Conservation (phyloP, 176 grass and related monocot species). For the Dactylis glomerata region DNA sequence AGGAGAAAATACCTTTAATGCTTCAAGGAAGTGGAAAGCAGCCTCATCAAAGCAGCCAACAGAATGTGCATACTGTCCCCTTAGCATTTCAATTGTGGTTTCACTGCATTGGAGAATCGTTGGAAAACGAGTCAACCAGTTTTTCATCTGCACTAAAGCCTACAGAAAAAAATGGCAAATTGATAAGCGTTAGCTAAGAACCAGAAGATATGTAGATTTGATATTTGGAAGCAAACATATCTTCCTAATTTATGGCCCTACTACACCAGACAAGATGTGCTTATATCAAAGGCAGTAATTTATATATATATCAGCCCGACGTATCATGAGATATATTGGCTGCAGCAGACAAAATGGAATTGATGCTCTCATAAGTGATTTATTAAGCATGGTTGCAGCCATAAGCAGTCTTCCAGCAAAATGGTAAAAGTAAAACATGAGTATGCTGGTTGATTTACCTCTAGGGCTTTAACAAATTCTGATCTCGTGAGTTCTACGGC, state of each 20-base stretch:
- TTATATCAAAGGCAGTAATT: conserved; percentile 16
- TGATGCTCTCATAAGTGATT: neutral
- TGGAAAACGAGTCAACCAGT: conserved; percentile 81
- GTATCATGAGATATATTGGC: neutral
- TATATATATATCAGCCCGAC: neutral
- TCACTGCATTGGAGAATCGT: conserved; percentile 84
- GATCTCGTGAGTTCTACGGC: conserved; percentile 87
- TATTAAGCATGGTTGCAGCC: neutral
- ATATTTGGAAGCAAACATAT: neutral
- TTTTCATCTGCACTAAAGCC: conserved; percentile 85
- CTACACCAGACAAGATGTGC: neutral
- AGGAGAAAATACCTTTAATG: conserved; percentile 46
- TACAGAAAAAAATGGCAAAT: conserved; percentile 28
- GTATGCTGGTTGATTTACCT: conserved; percentile 46
- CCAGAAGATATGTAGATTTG: neutral
- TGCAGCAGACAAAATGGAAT: neutral
- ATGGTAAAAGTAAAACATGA: conserved; percentile 14
- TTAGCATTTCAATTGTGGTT: conserved; percentile 82
- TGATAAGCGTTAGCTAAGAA: conserved; percentile 10
- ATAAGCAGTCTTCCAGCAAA: neutral
- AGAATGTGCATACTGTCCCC: conserved; percentile 97
- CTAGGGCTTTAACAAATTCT: conserved; percentile 95
- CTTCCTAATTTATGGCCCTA: neutral
- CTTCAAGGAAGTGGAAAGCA: conserved; percentile 86
- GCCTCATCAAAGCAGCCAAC: conserved; percentile 92